Conservation (phyloP, 495 filamentous ascomycete species). For the Penicillium roqueforti region DNA sequence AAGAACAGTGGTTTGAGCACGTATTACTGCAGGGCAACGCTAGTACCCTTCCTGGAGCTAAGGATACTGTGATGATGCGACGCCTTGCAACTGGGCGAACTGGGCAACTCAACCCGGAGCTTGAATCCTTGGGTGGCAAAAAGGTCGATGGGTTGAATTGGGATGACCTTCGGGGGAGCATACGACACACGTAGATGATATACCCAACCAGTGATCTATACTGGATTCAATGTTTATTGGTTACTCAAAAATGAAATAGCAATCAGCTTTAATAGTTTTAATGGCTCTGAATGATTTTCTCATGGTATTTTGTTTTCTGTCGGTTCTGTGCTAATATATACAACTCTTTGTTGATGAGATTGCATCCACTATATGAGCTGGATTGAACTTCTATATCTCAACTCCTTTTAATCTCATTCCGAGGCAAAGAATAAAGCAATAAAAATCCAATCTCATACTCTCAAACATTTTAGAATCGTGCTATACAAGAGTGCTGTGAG, state of each 20-base stretch:
- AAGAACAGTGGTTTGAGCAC: slow-evolving; percentile 70
- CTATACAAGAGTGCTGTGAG: background rate
- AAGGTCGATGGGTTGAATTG: slow-evolving; percentile 53
- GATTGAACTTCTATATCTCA: background rate
- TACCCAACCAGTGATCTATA: slow-evolving; percentile 13
- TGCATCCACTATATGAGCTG: background rate
- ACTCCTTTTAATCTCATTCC: background rate
- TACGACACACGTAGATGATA: slow-evolving; percentile 29
- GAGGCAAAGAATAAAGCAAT: background rate
- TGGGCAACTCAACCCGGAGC: slow-evolving; percentile 27
- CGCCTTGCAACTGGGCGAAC: slow-evolving; percentile 54
- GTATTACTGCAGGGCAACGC: slow-evolving; percentile 59
- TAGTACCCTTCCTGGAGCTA: slow-evolving; percentile 55
- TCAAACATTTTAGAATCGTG: background rate
- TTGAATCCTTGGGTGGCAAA: slow-evolving; percentile 42
- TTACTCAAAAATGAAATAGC: background rate
- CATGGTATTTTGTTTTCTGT: background rate
- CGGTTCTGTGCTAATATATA: background rate
- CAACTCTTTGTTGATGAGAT: background rate
- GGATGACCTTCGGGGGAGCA: slow-evolving; percentile 44
- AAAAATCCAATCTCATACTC: background rate
- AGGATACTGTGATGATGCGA: slow-evolving; percentile 67
- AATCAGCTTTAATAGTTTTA: background rate
- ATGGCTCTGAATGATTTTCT: background rate
- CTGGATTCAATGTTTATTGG: slow-evolving; percentile 8